Percentiles rank a stretch among this genome's conserved stretches.
phyloP scores from a whole-genome alignment of 768 basidiomycete species.

The Lactifluus piperatus region DNA sequence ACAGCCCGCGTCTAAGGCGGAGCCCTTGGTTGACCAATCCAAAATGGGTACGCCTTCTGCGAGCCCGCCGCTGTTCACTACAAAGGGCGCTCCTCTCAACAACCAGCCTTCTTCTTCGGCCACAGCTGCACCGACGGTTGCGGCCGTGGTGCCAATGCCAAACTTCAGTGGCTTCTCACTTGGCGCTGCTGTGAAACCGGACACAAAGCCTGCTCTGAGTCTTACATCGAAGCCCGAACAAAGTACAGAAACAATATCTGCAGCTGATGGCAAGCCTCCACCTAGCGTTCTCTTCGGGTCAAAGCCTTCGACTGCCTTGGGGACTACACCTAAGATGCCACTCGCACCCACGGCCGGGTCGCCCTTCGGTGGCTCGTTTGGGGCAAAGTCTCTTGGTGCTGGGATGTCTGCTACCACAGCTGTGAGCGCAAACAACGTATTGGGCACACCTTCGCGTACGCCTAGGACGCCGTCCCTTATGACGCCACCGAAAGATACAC shows the following conservation, averaged over 20 bases:
- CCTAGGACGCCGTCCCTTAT: not conserved
- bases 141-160: not conserved
- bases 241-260: not conserved
- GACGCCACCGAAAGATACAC: conserved; percentile 7
- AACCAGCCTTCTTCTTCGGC: not conserved
- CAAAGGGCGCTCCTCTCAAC: not conserved
- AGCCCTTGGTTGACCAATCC: not conserved
- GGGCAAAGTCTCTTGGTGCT: not conserved
- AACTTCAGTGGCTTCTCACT: not conserved
- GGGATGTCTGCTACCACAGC: not conserved
- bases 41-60: conserved; percentile 21
- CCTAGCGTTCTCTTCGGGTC: too few relatives aligned
- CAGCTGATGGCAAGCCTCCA: not conserved
- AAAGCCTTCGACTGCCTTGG: not conserved
- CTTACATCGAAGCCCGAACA: conserved; percentile 9
- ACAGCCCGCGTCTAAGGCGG: not conserved
- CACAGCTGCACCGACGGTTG: not conserved
- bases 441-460: not conserved
- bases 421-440: not conserved
- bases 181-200: not conserved
- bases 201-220: not conserved
- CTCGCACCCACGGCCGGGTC: conserved; percentile 8
- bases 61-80: conserved; percentile 26
- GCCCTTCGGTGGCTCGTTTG: conserved; percentile 5
- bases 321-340: not conserved